These are phyloP conservation scores for Neoboletus brunneissimus DNA, from an alignment of 768 basidiomycete species.

Conservation along the genomic window DNA sequence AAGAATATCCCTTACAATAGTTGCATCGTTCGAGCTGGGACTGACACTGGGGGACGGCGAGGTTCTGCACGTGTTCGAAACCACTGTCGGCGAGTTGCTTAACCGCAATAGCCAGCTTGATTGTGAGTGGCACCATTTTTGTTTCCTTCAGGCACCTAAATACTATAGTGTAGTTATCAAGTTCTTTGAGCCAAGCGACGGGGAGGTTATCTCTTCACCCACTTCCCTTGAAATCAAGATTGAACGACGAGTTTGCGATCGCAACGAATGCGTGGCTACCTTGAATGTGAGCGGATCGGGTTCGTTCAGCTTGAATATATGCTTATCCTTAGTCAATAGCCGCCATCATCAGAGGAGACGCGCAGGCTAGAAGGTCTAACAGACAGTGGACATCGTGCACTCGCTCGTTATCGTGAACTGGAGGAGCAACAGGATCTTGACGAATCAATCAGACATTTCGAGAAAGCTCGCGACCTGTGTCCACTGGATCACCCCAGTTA, in stretches of 20 bases:
- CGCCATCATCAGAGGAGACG: not conserved
- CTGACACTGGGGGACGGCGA: not conserved
- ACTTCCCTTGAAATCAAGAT: not conserved
- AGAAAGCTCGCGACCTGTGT: not conserved
- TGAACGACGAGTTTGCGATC: too few relatives aligned
- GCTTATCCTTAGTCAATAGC: not conserved
- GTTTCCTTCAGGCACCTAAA: not conserved
- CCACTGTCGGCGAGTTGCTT: not conserved
- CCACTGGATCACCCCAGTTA: too few relatives aligned
- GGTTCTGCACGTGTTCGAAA: not conserved
- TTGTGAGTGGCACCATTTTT: not conserved
- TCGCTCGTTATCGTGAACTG: not conserved
- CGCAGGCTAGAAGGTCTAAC: not conserved
- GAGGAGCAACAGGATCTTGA: not conserved
- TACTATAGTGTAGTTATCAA: not conserved
- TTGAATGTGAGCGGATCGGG: not conserved
- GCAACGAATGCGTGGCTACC: not conserved
- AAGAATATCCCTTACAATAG: not conserved
- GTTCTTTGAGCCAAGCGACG: not conserved
- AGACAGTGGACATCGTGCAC: not conserved
- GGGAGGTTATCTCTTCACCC: not conserved
- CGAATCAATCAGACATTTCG: not conserved
- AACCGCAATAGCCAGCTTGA: not conserved
- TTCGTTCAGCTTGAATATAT: not conserved
- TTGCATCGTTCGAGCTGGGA: not conserved